Evolutionary conservation across 2,329 filamentous ascomycete species (phyloP), one percentile per base, ranked within the genome.

Genomic region (Cadophora gregata): DNA sequence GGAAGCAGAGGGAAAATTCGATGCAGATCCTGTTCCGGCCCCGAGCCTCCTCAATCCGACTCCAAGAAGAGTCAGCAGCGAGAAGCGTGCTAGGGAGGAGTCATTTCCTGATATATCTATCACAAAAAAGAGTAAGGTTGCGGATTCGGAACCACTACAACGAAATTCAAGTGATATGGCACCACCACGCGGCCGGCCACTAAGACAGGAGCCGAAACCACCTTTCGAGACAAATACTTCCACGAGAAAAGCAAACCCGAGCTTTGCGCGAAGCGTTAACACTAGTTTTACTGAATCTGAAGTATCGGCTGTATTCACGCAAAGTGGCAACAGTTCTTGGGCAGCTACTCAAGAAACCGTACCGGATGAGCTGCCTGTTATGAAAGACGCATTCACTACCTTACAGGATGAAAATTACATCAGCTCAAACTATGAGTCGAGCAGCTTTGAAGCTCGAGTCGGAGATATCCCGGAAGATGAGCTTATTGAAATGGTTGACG

Each of bases 401-500:
- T 7, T 65, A 38, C 59, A 67, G 33, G 36, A 66, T 5, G 63
- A 68, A 21, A 69, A 65, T 24, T 27, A 27, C 12, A 42, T 63
- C 31, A 71, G 70, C 27, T 74, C 73, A 4, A 68, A 73, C 21
- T 74, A 73, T 33, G 68, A 60, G 8, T 69, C 67, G 27, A 71
- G 70, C 38, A 72, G 71, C 33, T 71, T 74, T 24, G 74, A 75
- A 27, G 67, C 58, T 48, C 62, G 31, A 2, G 55, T 73, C 1
- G 66, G 50, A 10, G 59, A 62, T 21, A 47, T 66, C 8, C 59
- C 53, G 6, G 69, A 72, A 63, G 33, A 58, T 50, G 47, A 61
- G 16, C 45, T 65, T 25, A 24, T 65, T 19, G 42, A 60, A 8
- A 27, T 14, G 16, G 63, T 27, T 21, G 47, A 62, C 33, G 7